These are phyloP conservation scores for Vitis amurensis DNA, from an alignment of 164 flowering plant genomes.

Conservation along the genomic window DNA sequence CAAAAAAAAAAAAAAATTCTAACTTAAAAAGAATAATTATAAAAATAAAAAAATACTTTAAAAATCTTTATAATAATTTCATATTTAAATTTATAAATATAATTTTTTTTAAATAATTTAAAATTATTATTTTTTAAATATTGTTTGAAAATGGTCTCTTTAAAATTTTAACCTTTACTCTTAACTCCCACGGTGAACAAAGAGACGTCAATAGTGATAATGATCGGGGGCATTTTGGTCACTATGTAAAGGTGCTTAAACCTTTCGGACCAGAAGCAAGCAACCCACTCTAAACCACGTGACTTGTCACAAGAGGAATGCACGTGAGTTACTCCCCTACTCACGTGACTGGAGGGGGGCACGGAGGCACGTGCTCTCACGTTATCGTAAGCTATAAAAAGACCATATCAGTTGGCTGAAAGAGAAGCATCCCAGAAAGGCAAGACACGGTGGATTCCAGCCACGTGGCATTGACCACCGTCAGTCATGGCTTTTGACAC, in stretches of 20 bases:
- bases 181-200: too few relatives aligned
- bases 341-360: conserved; percentile 22
- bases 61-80: too few relatives aligned
- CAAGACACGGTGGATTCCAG: neutral
- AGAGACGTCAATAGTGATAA: too few relatives aligned
- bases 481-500: conserved; percentile 53
- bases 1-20: too few relatives aligned
- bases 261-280: neutral
- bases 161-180: too few relatives aligned
- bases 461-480: conserved; percentile 61
- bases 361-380: conserved; percentile 36
- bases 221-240: neutral
- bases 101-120: too few relatives aligned
- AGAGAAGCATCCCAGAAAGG: conserved; percentile 19
- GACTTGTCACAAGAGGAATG: conserved; percentile 17
- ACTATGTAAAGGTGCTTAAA: neutral
- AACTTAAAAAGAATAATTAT: too few relatives aligned
- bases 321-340: conserved; percentile 27
- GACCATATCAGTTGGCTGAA: neutral
- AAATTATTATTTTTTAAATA: too few relatives aligned
- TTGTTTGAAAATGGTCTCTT: too few relatives aligned
- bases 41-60: too few relatives aligned
- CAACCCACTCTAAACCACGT: conserved; percentile 21
- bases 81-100: too few relatives aligned
- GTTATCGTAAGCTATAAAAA: conserved; percentile 19